phyloP scores from a whole-genome alignment of 495 filamentous ascomycete species.

The Tuber melanosporum region DNA sequence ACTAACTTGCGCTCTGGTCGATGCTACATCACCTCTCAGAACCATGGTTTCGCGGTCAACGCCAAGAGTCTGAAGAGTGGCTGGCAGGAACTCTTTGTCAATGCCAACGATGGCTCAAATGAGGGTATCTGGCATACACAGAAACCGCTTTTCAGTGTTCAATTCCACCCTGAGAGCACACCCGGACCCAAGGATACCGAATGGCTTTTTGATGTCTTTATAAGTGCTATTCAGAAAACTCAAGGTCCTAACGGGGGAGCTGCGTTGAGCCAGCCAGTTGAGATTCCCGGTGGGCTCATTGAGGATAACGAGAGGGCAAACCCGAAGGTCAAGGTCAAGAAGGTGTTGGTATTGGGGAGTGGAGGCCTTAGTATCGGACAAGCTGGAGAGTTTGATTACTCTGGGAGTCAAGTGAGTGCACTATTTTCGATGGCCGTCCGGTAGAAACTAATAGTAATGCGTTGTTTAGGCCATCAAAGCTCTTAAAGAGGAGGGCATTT shows the following conservation, averaged over 20 bases:
- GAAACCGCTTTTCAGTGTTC: constrained; percentile 92
- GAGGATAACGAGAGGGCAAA: constrained; percentile 68
- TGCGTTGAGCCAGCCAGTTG: constrained; percentile 61
- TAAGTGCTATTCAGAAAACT: constrained; percentile 68
- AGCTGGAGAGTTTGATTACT: constrained; percentile 96
- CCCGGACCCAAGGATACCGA: constrained; percentile 96
- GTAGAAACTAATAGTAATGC: constrained; percentile 38
- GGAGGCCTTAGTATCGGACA: constrained; percentile 94
- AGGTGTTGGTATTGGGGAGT: constrained; percentile 86
- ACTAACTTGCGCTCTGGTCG: constrained; percentile 87
- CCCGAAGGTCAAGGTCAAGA: constrained; percentile 79
- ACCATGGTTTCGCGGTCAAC: constrained; percentile 92
- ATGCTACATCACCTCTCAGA: constrained; percentile 98
- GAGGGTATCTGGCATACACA: constrained; percentile 85
- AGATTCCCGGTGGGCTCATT: constrained; percentile 75
- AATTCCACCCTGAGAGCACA: constrained; percentile 96
- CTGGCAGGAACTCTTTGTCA: constrained; percentile 92
- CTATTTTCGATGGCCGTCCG: background rate
- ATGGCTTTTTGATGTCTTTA: constrained; percentile 93
- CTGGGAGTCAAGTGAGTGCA: constrained; percentile 61
- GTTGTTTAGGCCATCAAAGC: constrained; percentile 69
- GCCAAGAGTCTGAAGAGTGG: constrained; percentile 62
- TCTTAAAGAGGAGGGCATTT: constrained; percentile 88
- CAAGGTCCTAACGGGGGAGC: constrained; percentile 31
- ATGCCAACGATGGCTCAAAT: constrained; percentile 96